Conservation (phyloP, 768 basidiomycete species). For the Phlebiopsis flavidoalba region DNA sequence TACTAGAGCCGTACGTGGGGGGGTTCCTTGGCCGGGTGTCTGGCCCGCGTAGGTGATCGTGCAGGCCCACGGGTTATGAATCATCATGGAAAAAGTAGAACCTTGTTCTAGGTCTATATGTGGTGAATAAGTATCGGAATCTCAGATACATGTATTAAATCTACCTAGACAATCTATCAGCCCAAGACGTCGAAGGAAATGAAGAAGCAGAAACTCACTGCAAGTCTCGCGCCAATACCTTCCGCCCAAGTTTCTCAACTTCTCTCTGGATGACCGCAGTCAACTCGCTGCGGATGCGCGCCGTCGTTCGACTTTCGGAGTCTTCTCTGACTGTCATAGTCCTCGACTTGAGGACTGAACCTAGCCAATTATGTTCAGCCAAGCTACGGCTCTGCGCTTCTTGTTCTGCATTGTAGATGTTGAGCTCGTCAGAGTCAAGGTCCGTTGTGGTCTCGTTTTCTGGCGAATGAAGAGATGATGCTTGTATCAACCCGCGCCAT, state of each 20-base stretch:
- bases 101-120: no score
- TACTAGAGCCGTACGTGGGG: no score
- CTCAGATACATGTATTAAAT: no score
- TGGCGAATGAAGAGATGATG: neutral
- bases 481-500: neutral
- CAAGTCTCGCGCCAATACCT: conserved; percentile 3
- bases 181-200: no score
- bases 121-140: no score
- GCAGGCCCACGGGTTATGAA: no score
- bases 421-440: neutral
- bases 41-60: no score
- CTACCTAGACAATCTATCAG: no score
- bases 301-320: conserved; percentile 2
- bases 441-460: neutral
- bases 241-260: conserved; percentile 24
- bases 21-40: no score
- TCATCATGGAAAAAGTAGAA: no score
- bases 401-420: neutral
- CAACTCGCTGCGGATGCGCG: conserved; percentile 23
- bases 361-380: conserved; percentile 12
- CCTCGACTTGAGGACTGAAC: neutral
- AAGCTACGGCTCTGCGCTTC: conserved; percentile 9
- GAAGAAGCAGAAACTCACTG: neutral
- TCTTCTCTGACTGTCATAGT: neutral
- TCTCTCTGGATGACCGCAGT: conserved; percentile 26